phyloP scores from a whole-genome alignment of 1,139 yeast species.

The Geotrichum carabidarum region DNA sequence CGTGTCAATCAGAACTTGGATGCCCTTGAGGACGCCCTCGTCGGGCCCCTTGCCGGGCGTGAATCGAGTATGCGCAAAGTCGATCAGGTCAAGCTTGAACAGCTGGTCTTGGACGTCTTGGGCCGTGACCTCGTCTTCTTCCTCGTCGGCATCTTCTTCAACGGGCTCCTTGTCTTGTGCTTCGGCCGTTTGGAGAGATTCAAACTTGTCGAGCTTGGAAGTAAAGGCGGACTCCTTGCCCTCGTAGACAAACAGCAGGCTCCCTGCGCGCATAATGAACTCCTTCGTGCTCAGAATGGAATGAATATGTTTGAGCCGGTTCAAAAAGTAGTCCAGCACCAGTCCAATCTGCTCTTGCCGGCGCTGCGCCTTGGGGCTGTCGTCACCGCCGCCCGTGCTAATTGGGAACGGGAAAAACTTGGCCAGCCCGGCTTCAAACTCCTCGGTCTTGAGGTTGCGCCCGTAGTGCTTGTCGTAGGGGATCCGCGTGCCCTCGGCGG shows the following conservation, averaged over 20 bases:
- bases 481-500: constrained; percentile 36
- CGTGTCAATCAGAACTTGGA: constrained; percentile 52
- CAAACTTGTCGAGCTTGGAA: constrained; percentile 26
- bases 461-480: constrained; percentile 69
- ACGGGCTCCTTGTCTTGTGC: constrained; percentile 24
- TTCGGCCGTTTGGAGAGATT: constrained; percentile 24
- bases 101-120: constrained; percentile 34
- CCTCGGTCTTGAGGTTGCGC: constrained; percentile 46
- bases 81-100: constrained; percentile 64
- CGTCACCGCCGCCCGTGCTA: constrained; percentile 13
- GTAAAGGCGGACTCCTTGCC: constrained; percentile 46
- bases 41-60: constrained; percentile 66
- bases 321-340: constrained; percentile 43
- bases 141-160: constrained; percentile 31
- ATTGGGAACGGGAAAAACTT: constrained; percentile 44
- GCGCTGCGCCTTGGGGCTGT: constrained; percentile 33
- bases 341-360: constrained; percentile 23
- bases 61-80: constrained; percentile 80
- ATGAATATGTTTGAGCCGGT: constrained; percentile 58
- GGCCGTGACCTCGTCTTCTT: constrained; percentile 28
- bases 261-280: constrained; percentile 65
- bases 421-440: constrained; percentile 47
- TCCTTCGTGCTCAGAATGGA: constrained; percentile 60
- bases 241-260: constrained; percentile 71
- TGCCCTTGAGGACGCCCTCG: constrained; percentile 61